Conservation (phyloP, 257 asterid species). For the Phtheirospermum japonicum region DNA sequence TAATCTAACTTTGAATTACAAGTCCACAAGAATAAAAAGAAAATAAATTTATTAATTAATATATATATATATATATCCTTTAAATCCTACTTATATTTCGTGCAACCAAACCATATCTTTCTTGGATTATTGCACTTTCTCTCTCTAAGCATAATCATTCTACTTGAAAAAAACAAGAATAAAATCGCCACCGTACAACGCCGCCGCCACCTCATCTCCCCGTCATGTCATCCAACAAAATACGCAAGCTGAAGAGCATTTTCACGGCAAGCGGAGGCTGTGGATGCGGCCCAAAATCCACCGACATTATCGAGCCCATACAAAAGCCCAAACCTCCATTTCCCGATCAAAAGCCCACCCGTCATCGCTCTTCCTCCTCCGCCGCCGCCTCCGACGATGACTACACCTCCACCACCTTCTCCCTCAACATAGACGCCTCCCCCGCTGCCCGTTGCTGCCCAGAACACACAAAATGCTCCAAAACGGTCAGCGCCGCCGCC, state of each 20-base stretch:
- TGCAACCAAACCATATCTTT: background rate
- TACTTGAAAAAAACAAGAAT: too few species aligned
- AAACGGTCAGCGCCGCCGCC: conserved; percentile 6
- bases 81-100: too few species aligned
- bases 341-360: conserved; percentile 8
- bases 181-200: conserved; percentile 18
- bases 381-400: too few species aligned
- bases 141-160: too few species aligned
- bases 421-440: conserved; percentile 26
- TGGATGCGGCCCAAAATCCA: conserved; percentile 49
- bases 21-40: too few species aligned
- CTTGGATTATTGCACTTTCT: background rate
- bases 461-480: conserved; percentile 12
- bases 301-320: conserved; percentile 42
- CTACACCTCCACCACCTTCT: too few species aligned
- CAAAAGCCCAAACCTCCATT: conserved; percentile 22
- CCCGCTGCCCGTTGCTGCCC: conserved; percentile 23
- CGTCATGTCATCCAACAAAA: conserved; percentile 38
- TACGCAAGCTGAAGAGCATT: conserved; percentile 39
- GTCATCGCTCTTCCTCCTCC: too few species aligned
- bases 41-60: too few species aligned
- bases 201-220: conserved; percentile 13
- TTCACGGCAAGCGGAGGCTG: conserved; percentile 37
- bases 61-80: too few species aligned
- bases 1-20: too few species aligned